Evolutionary conservation across 164 flowering plant species (phyloP).

Genomic region (grape (Vitis vinifera)): ASM3070453v1 NC_081810.1:22126501-22127000

Average conservation of each 20-base stretch:
- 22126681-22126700: conserved; percentile 81
- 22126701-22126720: conserved; percentile 65
- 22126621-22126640: conserved; percentile 51
- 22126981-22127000: conserved; percentile 88
- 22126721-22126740: conserved; percentile 55
- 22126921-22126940: too few species aligned
- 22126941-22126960: conserved; percentile 9
- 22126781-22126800: conserved; percentile 10
- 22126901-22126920: not conserved
- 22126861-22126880: conserved; percentile 61
- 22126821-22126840: conserved; percentile 89
- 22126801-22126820: conserved; percentile 77
- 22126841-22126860: conserved; percentile 69
- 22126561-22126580: not conserved
- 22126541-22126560: not conserved
- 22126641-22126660: conserved; percentile 86
- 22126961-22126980: conserved; percentile 46
- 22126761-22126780: conserved; percentile 3
- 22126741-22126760: too few species aligned
- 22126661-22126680: conserved; percentile 95
- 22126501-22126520: conserved; percentile 50
- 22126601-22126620: not conserved
- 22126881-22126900: conserved; percentile 4
- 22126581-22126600: too few species aligned
- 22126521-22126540: too few species aligned